Evolutionary conservation across 257 asterid species (phyloP).

Genomic region (Nicotiana paniculata): DNA sequence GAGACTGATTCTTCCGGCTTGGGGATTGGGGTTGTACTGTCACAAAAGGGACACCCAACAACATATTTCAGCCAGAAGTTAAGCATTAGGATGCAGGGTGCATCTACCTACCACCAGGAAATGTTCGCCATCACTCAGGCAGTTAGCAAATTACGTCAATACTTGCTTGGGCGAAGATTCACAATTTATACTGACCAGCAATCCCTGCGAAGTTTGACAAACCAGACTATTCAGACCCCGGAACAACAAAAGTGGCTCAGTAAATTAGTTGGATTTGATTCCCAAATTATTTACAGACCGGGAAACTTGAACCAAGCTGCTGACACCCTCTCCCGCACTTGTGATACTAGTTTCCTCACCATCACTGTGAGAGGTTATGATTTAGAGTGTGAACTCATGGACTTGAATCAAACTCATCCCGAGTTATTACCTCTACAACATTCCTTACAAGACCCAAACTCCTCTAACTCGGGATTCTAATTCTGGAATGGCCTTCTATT

Average conservation of each 20-base stretch:
- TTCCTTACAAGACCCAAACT: background rate
- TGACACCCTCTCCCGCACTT: background rate
- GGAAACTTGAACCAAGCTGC: background rate
- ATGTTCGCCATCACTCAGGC: too few species aligned
- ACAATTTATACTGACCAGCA: background rate
- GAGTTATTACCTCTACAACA: background rate
- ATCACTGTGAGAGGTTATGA: background rate
- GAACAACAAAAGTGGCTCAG: too few species aligned
- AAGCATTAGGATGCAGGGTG: too few species aligned
- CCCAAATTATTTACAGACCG: background rate
- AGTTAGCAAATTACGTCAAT: background rate
- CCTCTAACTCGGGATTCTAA: too few species aligned
- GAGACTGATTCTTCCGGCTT: too few species aligned
- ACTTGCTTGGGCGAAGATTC: too few species aligned
- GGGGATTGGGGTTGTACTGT: too few species aligned
- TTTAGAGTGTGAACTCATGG: background rate
- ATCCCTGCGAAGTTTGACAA: background rate
- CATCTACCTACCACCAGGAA: background rate
- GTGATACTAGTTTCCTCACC: background rate
- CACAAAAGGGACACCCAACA: background rate
- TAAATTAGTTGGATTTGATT: background rate
- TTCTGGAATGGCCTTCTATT: background rate
- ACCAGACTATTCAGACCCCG: too few species aligned
- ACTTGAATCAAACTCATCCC: background rate
- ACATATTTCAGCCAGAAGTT: background rate